Evolutionary conservation across 352 stramenopile genomes (phyloP).

Genomic region (Globisporangium carolinianum): DNA sequence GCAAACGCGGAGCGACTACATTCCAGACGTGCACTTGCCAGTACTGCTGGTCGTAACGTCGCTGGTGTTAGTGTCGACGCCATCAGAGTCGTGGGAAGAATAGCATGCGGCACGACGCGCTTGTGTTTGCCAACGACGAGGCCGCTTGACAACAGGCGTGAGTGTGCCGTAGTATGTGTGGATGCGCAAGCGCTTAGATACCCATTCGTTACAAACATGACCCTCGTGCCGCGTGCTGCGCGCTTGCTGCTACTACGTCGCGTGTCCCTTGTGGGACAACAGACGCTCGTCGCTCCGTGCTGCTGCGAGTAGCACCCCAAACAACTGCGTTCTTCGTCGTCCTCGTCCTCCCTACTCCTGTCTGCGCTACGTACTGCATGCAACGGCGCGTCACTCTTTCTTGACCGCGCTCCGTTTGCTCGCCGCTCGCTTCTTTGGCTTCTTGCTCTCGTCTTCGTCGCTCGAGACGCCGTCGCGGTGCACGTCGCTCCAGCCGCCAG

Average conservation of each 20-base stretch:
- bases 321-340: too few species aligned
- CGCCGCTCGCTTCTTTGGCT: constrained; percentile 17
- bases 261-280: too few species aligned
- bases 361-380: too few species aligned
- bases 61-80: too few species aligned
- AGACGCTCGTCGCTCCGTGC: neutral
- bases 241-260: too few species aligned
- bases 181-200: neutral
- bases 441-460: constrained; percentile 67
- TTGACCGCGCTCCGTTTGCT: constrained; percentile 4
- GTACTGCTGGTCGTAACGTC: constrained; percentile 37
- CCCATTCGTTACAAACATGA: neutral
- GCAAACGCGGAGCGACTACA: constrained; percentile 37
- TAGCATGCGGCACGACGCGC: too few species aligned
- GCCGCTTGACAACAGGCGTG: too few species aligned
- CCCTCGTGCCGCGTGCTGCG: too few species aligned
- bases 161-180: too few species aligned
- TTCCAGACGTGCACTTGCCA: constrained; percentile 62
- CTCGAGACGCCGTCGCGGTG: constrained; percentile 70
- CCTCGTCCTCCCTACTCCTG: too few species aligned
- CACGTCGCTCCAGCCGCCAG: constrained; percentile 65
- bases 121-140: too few species aligned
- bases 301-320: neutral
- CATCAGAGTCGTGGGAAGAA: too few species aligned
- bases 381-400: neutral